Evolutionary conservation across 129 eudicot species (phyloP).

Genomic region (Centaurea solstitialis): DNA sequence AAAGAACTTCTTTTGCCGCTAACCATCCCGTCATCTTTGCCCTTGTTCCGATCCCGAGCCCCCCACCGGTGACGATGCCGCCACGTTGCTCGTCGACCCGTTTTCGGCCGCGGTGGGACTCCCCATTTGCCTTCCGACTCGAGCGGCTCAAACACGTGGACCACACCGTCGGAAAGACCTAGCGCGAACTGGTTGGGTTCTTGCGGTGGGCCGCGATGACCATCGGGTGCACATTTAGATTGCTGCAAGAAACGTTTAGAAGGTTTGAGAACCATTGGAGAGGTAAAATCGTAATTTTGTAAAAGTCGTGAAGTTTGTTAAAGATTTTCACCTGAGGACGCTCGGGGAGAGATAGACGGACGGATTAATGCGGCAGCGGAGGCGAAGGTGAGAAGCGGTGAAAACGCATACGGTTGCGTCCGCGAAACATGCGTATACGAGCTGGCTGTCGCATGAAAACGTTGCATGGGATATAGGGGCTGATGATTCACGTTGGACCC

Average conservation of each 20-base stretch:
- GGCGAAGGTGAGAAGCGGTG: conserved; percentile 70
- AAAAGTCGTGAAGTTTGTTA: neutral
- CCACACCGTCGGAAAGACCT: conserved; percentile 88
- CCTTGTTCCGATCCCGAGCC: conserved; percentile 78
- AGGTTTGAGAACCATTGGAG: neutral
- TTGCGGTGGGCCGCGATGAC: conserved; percentile 94
- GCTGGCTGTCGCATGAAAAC: conserved; percentile 90
- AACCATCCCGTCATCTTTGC: conserved; percentile 56
- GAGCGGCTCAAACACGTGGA: conserved; percentile 90
- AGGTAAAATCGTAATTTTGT: neutral
- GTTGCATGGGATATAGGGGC: conserved; percentile 89
- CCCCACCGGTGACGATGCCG: conserved; percentile 65
- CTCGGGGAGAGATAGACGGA: conserved; percentile 62
- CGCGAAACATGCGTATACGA: conserved; percentile 81
- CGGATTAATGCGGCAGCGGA: conserved; percentile 80
- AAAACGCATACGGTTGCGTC: conserved; percentile 84
- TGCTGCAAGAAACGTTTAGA: conserved; percentile 38
- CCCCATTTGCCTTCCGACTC: conserved; percentile 98
- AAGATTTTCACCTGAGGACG: conserved; percentile 14
- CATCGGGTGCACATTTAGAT: conserved; percentile 72
- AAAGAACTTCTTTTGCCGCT: conserved; percentile 35
- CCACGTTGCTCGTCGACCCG: conserved; percentile 64
- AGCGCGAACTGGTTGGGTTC: conserved; percentile 91
- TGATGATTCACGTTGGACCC: conserved; percentile 77
- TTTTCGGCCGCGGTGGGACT: conserved; percentile 72